Base-by-base conservation (phyloP, 768 basidiomycete genomes). In the Lactarius indigo region DNA sequence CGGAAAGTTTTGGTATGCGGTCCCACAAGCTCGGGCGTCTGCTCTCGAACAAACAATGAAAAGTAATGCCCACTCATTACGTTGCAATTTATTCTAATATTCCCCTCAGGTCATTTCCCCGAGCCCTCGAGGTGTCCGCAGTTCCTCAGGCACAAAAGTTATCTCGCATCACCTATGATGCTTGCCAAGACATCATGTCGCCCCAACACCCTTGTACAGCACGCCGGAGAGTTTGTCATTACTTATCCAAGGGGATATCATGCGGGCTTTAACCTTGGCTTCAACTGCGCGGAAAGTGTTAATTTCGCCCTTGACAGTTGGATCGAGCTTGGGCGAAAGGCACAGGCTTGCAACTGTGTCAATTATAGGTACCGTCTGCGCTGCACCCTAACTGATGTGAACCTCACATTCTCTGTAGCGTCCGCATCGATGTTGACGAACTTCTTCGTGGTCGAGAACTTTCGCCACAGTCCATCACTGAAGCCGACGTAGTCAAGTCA, bases 261-360 rank as follows among this genome's bases (percentile, higher is more conserved):
- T 75, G 93, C 95, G 4, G 96, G 96, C 23, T 96, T 98, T 82
- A 98, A 98, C 74, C 80, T 97, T 52, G 96, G 93, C 8, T 87
- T 97, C 74, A 98, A 98, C 73, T 97, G 95, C 72, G 96, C 96
- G 1, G 96, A 98, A 78, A 94, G 92, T 69, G 93, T 97, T 73
- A 98, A 98, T 75, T 98, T 98, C 74, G 96, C 96, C 0, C 80
- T 97, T 31, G 92, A 97, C 52, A 92, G 90, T 69, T 98, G 96
- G 96, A 77, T 98, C 6, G 93, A 95, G 50, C 77, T 96, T 23
- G 96, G 95, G 1, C 81, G 92, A 64, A 85, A 83, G 63, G 96
- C 96, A 8, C 87, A 87, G 68, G 86, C 81, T 4, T 93, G 92
- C 71, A 79, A 84, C 72, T 92, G 91, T 72, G 81, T 91, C n/a